Evolutionary conservation across 2,329 filamentous ascomycete species (phyloP), one percentile per base, ranked within the genome.

Genomic region (Venturia asperata): DNA sequence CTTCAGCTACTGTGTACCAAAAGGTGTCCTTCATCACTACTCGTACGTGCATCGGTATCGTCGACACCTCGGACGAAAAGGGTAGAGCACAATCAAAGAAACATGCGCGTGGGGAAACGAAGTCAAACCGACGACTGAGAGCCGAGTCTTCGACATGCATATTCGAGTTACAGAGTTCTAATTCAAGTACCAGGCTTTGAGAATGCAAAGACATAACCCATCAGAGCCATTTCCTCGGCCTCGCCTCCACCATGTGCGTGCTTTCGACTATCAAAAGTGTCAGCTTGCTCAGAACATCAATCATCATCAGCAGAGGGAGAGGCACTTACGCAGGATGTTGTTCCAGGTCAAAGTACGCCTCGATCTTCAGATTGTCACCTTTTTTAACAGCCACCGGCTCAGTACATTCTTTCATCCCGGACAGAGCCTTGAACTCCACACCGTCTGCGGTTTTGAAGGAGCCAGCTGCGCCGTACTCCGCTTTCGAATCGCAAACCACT

Each of bases 351-450:
- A 39, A 64, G 30, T 39, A 58, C 1, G 62, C 62, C 47, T 55
- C 43, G 37, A 64, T 30, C 45, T 37, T 58, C 24, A 64, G 27
- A 11, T 39, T 56, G 21, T 64, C 62, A 17, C 62, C 62, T 39
- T 64, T 64, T 9, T 55, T 41, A 19, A 64, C 62, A n/a, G 52
- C 41, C 30, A 64, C 24, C 17, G 62, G 62, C 27, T 64, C 62
- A 30, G 24, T 55, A 21, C 62, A 64, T 64, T 63, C 61, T 21
- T 27, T 34, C 39, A 49, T 63, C 5, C 61, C 61, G 27, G 61
- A 63, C 27, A 63, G 11, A 27, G 61, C 41, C 19, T 61, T 43
- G 34, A 39, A 5, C 5, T 56, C 34, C 21, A 19, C 34, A 30
- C 41, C 58, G 34, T 61, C 58, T 21, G 34, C 58, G 13, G 3